phyloP scores from a whole-genome alignment of 495 filamentous ascomycete genomes.

The Aspergillus homomorphus region DNA sequence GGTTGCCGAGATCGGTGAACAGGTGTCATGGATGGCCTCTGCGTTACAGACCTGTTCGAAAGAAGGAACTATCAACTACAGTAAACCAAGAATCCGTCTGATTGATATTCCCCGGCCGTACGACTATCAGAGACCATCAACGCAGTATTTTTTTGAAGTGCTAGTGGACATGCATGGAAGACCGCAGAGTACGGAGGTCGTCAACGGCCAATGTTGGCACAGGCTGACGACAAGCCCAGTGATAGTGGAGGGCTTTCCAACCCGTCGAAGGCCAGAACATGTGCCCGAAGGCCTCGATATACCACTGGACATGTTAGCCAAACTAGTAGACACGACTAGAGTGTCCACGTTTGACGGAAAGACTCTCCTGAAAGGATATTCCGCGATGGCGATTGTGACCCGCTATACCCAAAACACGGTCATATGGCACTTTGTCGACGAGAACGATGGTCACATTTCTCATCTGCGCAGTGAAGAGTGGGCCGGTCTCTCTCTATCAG shows the following conservation, averaged over 20 bases:
- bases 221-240: conserved; percentile 32
- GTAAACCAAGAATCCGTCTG: conserved; percentile 12
- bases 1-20: conserved; percentile 11
- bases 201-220: conserved; percentile 36
- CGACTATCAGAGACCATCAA: background rate
- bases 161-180: background rate
- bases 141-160: background rate
- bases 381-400: conserved; percentile 26
- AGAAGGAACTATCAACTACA: background rate
- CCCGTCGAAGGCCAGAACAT: conserved; percentile 13
- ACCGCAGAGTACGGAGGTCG: background rate
- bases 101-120: background rate
- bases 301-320: conserved; percentile 15
- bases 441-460: conserved; percentile 18
- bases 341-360: conserved; percentile 8
- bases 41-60: conserved; percentile 5
- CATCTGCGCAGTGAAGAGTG: conserved; percentile 13
- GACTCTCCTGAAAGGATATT: conserved; percentile 31
- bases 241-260: conserved; percentile 34
- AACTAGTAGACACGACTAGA: conserved; percentile 6
- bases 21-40: conserved; percentile 9
- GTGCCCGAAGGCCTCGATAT: conserved; percentile 22
- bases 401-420: conserved; percentile 14
- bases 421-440: conserved; percentile 26
- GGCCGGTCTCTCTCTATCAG: background rate